Percentiles rank a stretch among this genome's conserved stretches.
Conservation (phyloP, 1,139 yeast genomes). For the Yamadazyma dushanensis region DNA sequence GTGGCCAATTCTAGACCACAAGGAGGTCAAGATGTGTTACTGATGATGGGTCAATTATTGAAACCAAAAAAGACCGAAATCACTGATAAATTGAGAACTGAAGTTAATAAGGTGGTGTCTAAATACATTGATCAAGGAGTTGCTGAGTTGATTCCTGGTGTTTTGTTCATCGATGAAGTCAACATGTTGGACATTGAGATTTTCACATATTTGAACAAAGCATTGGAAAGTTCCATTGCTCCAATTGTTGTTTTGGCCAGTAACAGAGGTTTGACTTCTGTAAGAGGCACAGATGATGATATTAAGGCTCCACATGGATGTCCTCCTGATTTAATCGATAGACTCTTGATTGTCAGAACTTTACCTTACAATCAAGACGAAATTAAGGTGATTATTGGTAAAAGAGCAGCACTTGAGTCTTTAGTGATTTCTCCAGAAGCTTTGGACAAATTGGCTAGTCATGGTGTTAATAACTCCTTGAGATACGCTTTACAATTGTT, state of each 20-base stretch:
- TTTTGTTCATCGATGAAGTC: conserved; percentile 93
- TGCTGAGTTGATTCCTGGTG: conserved; percentile 98
- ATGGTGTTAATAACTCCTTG: conserved; percentile 75
- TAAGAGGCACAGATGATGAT: conserved; percentile 90
- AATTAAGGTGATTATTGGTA: conserved; percentile 75
- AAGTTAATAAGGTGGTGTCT: conserved; percentile 93
- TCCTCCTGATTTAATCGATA: conserved; percentile 91
- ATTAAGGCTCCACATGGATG: conserved; percentile 89
- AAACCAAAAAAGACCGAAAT: conserved; percentile 98
- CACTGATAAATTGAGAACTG: conserved; percentile 89
- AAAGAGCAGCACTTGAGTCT: conserved; percentile 76
- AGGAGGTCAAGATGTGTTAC: conserved; percentile 97
- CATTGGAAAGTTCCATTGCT: conserved; percentile 87
- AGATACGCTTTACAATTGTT: conserved; percentile 90
- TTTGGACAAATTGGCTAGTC: conserved; percentile 65
- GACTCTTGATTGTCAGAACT: conserved; percentile 88
- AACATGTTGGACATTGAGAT: conserved; percentile 97
- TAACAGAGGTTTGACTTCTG: conserved; percentile 88
- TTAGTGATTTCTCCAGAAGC: conserved; percentile 67
- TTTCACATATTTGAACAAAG: conserved; percentile 90
- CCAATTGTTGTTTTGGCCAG: conserved; percentile 95
- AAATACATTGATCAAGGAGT: conserved; percentile 97
- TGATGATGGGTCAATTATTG: conserved; percentile 98
- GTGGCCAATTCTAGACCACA: conserved; percentile 97
- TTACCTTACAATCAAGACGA: conserved; percentile 84